Evolutionary conservation across 1,139 yeast species (phyloP).

Genomic region (Magnusiomyces paraingens): DNA sequence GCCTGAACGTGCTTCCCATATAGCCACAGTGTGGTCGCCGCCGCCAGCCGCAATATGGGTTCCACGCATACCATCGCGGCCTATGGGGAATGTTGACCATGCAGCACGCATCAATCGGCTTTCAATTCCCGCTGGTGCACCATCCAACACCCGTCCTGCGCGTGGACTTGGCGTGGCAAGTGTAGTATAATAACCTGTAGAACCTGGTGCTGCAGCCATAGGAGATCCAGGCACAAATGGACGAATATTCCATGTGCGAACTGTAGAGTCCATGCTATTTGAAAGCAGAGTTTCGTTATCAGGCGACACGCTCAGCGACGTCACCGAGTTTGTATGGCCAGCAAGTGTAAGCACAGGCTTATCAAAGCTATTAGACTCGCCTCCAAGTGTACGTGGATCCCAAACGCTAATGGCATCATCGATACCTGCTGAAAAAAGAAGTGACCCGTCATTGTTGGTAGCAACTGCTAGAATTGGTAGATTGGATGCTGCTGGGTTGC

Average conservation of each 20-base stretch:
- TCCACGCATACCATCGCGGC: constrained; percentile 30
- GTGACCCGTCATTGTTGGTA: constrained; percentile 35
- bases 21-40: constrained; percentile 46
- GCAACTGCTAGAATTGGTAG: constrained; percentile 53
- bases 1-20: constrained; percentile 56
- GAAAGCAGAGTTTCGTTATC: constrained; percentile 46
- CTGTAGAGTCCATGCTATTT: constrained; percentile 51
- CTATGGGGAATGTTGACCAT: constrained; percentile 5
- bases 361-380: not conserved
- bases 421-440: constrained; percentile 56
- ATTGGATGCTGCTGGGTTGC: not conserved
- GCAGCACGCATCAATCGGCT: constrained; percentile 45
- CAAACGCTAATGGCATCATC: constrained; percentile 56
- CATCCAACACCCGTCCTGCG: constrained; percentile 45
- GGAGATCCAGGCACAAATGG: constrained; percentile 34
- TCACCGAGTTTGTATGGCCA: constrained; percentile 46
- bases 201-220: constrained; percentile 17
- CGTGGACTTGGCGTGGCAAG: constrained; percentile 25
- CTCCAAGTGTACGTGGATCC: constrained; percentile 37
- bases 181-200: not conserved
- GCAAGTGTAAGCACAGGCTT: constrained; percentile 38
- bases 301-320: constrained; percentile 47
- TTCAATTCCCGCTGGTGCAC: constrained; percentile 53
- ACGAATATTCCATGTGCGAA: constrained; percentile 52
- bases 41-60: constrained; percentile 51